Evolutionary conservation across 2,329 filamentous ascomycete species (phyloP).

Genomic region (Acrodontium crateriforme): DNA sequence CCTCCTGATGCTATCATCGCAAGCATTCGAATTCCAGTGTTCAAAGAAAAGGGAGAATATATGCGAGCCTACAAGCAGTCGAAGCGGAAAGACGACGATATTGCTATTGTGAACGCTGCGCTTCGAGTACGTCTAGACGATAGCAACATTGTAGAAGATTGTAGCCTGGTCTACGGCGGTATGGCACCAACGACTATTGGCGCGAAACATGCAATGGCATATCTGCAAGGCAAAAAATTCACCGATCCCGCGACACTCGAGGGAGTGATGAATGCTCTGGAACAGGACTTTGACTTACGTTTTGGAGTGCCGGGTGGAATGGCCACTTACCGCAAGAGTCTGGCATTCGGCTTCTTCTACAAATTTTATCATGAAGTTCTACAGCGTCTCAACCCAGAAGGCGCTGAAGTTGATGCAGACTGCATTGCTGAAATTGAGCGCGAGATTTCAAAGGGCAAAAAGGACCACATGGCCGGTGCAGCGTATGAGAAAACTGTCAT

Average conservation of each 20-base stretch:
- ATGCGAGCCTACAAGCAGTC: slow-evolving; percentile 90
- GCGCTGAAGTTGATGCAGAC: slow-evolving; percentile 50
- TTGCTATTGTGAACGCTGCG: slow-evolving; percentile 88
- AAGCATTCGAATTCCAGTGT: slow-evolving; percentile 70
- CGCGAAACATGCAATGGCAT: slow-evolving; percentile 64
- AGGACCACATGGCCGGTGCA: slow-evolving; percentile 60
- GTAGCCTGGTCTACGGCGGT: slow-evolving; percentile 79
- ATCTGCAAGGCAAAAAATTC: slow-evolving; percentile 63
- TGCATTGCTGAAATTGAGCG: slow-evolving; percentile 76
- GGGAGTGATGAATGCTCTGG: slow-evolving; percentile 78
- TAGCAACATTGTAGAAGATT: slow-evolving; percentile 55
- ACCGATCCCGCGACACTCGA: slow-evolving; percentile 74
- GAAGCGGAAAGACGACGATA: slow-evolving; percentile 95
- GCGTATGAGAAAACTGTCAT: slow-evolving; percentile 73
- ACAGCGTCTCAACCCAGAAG: slow-evolving; percentile 38
- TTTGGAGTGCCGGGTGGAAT: slow-evolving; percentile 94
- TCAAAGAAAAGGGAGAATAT: slow-evolving; percentile 61
- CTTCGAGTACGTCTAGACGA: slow-evolving; percentile 60
- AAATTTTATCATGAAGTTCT: slow-evolving; percentile 89
- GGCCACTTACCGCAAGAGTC: slow-evolving; percentile 85
- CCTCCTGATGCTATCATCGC: slow-evolving; percentile 72
- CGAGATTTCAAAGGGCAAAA: slow-evolving; percentile 63
- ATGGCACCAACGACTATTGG: slow-evolving; percentile 89
- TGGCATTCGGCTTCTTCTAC: slow-evolving; percentile 92
- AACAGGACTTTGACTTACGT: slow-evolving; percentile 71